Base-by-base conservation (phyloP, 306 rosid genomes). In the Elaeagnus macrophylla region DNA sequence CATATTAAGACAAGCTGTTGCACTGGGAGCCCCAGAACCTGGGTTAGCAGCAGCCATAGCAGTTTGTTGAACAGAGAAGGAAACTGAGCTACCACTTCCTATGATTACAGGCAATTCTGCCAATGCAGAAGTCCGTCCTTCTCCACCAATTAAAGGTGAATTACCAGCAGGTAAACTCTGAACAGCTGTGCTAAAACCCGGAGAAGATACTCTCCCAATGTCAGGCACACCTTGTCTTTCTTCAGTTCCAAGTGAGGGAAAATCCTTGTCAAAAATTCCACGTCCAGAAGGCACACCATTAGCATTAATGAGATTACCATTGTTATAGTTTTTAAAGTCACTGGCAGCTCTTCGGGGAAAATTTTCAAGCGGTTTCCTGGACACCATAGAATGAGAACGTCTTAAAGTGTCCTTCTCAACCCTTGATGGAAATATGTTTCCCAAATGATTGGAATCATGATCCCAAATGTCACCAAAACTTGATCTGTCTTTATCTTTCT, bases 41-140 rank as follows among this genome's bases (percentile, higher is more conserved):
- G 84, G 48, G 59, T 77, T 73, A 55, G 78, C 53, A 52, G 78
- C 20, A 63, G 49, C 82, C 32, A 0, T 5, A 25, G 49, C 81
- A 67, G 79, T 53, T 71, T 73, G 95, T 52, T 78, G 99, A 48
- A 48, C 74, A 11, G 82, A 59, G 62, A 58, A 54, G 56, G 95
- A 72, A 48, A 89, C 94, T 12, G 80, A 58, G 70, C 74, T 63
- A 59, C 76, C 72, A 77, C 81, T 75, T 64, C 94, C 94, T 48
- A 84, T 77, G 12, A 25, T 25, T 25, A 77, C 20, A 38, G 99
- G 96, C 49, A 80, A 95, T 72, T 93, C 99, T 15, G 76, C 96
- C 11, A 91, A 82, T 2, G 96, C 99, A 39, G 99, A 93, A 12
- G 94, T 91, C 95, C 96, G 87, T 53, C 93, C 95, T 66, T 93